phyloP scores from a whole-genome alignment of 2,329 filamentous ascomycete genomes.

The Pyrenophora seminiperda region DNA sequence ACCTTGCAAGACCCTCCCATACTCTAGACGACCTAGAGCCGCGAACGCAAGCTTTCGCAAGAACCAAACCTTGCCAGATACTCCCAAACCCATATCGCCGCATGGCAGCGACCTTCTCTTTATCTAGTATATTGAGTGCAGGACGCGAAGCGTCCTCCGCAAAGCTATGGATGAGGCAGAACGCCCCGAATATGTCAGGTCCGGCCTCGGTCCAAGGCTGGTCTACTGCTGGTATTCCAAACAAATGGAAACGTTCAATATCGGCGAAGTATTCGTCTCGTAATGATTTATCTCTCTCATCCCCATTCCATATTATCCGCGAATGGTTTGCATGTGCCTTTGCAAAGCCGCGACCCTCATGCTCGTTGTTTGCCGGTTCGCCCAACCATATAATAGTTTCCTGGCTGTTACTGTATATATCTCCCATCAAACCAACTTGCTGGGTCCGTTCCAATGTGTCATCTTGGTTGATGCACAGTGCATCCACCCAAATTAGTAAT shows the following conservation, averaged over 20 bases:
- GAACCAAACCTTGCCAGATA: conserved; percentile 8
- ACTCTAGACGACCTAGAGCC: conserved; percentile 17
- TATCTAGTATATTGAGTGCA: conserved; percentile 9
- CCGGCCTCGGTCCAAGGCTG: not conserved
- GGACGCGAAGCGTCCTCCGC: conserved; percentile 10
- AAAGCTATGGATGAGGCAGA: conserved; percentile 25
- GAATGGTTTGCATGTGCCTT: not conserved
- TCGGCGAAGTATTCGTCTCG: not conserved
- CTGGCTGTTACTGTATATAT: conserved; percentile 10
- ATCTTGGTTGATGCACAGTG: conserved; percentile 10
- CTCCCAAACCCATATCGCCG: conserved; percentile 1
- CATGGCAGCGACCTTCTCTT: conserved; percentile 5
- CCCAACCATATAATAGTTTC: conserved; percentile 13
- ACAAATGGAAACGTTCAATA: not conserved
- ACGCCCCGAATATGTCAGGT: conserved; percentile 25
- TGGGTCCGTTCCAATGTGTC: conserved; percentile 4
- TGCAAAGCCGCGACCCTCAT: not conserved
- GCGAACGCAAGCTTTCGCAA: conserved; percentile 3
- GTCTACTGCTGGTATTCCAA: not conserved
- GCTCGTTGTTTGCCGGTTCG: not conserved
- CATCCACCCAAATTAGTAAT: conserved; percentile 8
- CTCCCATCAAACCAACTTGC: conserved; percentile 11
- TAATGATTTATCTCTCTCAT: not conserved
- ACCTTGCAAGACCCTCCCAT: conserved; percentile 18
- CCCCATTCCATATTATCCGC: conserved; percentile 3